Evolutionary conservation across 345 rosid species (phyloP), one percentile per base, ranked within the genome.

Genomic region (Melaleuca quinquenervia): DNA sequence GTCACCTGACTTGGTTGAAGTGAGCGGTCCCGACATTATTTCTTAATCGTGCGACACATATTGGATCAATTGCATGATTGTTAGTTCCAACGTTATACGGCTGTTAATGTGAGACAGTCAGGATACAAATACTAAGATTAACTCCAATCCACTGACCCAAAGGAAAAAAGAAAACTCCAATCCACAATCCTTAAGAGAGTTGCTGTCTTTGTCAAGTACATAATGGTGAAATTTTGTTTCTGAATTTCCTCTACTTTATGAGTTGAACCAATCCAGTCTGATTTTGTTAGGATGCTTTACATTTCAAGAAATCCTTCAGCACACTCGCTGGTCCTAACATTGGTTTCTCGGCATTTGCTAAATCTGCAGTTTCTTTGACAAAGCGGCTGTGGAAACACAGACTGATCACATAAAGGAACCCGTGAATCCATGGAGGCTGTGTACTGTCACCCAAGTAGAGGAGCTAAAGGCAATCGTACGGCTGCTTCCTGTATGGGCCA

Each of bases 401-500:
- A 60, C 75, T 3, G 90, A 91, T 60, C 24, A 62, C 24, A 16
- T 83, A 27, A 87, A 88, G 80, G 89, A 84, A 5, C 45, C 85
- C 3, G 50, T 83, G 53, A 45, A 89, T 56, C 82, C 88, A 22
- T 91, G 93, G 91, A 90, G 87, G 84, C 87, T 90, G 82, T 89
- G 92, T 86, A 91, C 92, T 2, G 89, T 91, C 27, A 91, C 91
- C 18, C 93, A 90, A 84, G 92, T 91, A 12, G 93, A 91, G 88
- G 92, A 91, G 84, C 88, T 91, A 22, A 91, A 91, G 76, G 78
- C 92, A 1, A 87, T 90, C 58, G 83, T 88, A 36, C 89, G 93
- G 10, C 75, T 91, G 86, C 91, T 90, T 53, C 93, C 93, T 0
- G 51, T 90, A 22, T 88, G 92, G 91, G 89, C 91, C 11, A 88